phyloP scores from a whole-genome alignment of 169 alveolate species.

The Cryptosporidium tyzzeri region DNA sequence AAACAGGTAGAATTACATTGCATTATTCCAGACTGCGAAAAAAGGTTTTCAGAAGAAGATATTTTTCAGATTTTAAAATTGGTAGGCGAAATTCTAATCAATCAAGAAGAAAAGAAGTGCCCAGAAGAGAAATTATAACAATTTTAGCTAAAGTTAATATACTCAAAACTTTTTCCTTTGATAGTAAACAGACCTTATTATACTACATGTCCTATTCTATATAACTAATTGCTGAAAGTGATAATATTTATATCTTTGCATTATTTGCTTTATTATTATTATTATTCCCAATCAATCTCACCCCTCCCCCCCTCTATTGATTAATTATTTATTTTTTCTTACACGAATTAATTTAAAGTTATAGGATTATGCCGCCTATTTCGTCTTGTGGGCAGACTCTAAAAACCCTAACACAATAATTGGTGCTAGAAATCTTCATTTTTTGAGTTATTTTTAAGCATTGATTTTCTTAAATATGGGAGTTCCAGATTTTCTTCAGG shows the following conservation, averaged over 20 bases:
- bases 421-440: not conserved
- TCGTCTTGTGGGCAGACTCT: constrained; percentile 74
- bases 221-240: not conserved
- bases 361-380: constrained; percentile 57
- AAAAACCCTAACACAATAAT: not conserved
- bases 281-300: not conserved
- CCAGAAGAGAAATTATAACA: not conserved
- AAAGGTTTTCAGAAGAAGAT: constrained; percentile 61
- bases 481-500: constrained; percentile 81
- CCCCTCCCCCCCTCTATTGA: not conserved
- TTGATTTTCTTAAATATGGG: constrained; percentile 43
- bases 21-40: constrained; percentile 37
- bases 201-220: constrained; percentile 1
- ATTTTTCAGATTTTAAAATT: constrained; percentile 17
- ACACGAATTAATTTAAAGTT: not conserved
- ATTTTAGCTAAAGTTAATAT: not conserved
- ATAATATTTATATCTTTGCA: not conserved
- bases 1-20: constrained; percentile 63
- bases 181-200: not conserved
- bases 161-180: not conserved
- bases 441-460: not conserved
- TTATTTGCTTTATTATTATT: not conserved
- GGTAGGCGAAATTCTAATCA: not conserved
- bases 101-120: not conserved
- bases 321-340: not conserved